Base-by-base conservation (phyloP, 179 eudicot species). In the Camellia oleifera region DNA sequence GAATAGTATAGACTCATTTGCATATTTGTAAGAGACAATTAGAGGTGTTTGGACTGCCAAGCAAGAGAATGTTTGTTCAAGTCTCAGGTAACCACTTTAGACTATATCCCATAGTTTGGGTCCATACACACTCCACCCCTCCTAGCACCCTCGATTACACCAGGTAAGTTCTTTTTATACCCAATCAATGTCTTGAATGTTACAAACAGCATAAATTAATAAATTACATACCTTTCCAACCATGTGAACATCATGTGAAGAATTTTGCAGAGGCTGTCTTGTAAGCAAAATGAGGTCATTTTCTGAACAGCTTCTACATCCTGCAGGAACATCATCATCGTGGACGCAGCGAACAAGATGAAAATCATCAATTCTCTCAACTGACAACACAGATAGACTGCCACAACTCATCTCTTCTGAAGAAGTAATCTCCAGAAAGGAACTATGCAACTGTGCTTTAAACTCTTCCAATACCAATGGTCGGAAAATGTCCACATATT, bases 351-450 rank as follows among this genome's bases (percentile, higher is more conserved):
- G 98, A 87, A 97, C 94, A 87, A 94, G 87, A 86, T 94, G 97
- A 85, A 97, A 97, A 79, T 94, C 99, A 86, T 97, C 99, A 76
- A 94, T 79, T 85, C 97, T 90, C 90, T 97, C 99, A 85, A 97
- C 92, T 54, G 99, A 93, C 73, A 97, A 85, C 82, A 97, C 97
- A 60, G 97, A 97, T 75, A 94, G 48, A 83, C 92, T 87, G 77
- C 97, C 95, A 85, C 92, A 91, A 6, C 84, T 83, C 88, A 94
- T 91, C 20, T 89, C 99, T 82, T 89, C 97, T 63, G 87, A 76
- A 69, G 95, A 92, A 84, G 89, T 73, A 85, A 91, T 84, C 90
- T 97, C 99, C 83, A 84, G 88, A 81, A 87, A 97, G 74, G 98
- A 90, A 85, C 86, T 93, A 72, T 86, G 85, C 81, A 97, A 77